These are phyloP conservation scores for Bombardia bombarda DNA, from an alignment of 495 filamentous ascomycete species.

Conservation along the genomic window DNA sequence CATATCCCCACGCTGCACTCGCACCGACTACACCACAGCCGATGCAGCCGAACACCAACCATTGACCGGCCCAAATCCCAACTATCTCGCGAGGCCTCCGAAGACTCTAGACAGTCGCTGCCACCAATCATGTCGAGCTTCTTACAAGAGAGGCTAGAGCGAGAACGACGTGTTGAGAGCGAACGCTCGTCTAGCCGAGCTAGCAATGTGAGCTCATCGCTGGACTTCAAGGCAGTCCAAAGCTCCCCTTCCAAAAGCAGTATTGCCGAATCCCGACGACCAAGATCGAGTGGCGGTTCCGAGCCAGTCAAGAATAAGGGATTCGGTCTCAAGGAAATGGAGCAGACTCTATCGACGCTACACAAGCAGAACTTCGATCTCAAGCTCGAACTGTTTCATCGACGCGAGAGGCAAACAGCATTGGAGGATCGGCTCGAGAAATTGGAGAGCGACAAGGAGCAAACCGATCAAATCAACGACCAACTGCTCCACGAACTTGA, in stretches of 20 bases:
- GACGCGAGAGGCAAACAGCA: constrained; percentile 46
- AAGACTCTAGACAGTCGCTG: constrained; percentile 18
- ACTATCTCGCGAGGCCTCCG: constrained; percentile 23
- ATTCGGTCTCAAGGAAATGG: constrained; percentile 40
- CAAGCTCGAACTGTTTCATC: constrained; percentile 76
- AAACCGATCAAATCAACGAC: constrained; percentile 56
- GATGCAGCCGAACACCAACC: constrained; percentile 7
- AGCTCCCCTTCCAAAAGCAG: constrained; percentile 23
- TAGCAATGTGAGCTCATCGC: constrained; percentile 22
- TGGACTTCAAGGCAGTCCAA: constrained; percentile 15
- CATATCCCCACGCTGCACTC: constrained; percentile 13
- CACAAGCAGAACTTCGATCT: constrained; percentile 88
- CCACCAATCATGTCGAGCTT: constrained; percentile 30
- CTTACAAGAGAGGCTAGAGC: constrained; percentile 43
- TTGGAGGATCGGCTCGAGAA: constrained; percentile 57
- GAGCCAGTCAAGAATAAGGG: constrained; percentile 31
- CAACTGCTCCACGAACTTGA: constrained; percentile 61
- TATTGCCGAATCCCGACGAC: constrained; percentile 25
- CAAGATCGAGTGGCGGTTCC: constrained; percentile 19
- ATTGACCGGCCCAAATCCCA: constrained; percentile 19
- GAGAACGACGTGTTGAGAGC: constrained; percentile 39
- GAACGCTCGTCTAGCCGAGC: constrained; percentile 30
- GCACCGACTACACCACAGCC: constrained; percentile 26
- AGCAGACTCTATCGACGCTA: constrained; percentile 48
- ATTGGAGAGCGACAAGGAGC: constrained; percentile 45